Base-by-base conservation (phyloP, 1,284 basidiomycete genomes). In the Coniferiporia sulphurascens region DNA sequence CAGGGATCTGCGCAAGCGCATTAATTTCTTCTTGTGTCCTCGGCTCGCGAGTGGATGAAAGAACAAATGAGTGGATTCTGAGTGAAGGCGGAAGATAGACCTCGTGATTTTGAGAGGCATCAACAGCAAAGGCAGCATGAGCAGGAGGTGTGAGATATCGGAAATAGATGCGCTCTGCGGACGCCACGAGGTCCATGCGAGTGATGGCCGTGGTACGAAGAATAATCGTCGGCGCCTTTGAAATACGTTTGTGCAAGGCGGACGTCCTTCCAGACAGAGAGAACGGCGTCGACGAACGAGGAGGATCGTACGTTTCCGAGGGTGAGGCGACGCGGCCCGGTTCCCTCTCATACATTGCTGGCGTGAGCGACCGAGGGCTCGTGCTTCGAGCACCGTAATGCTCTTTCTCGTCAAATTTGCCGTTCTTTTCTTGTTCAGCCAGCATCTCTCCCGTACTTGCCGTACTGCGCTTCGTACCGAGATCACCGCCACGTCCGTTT, bases 111-210 rank as follows among this genome's bases (percentile, higher is more conserved):
- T 89, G 86, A 21, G 77, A 74, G 35, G 83, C 78, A 60, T 85
- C 84, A 4, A 86, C 79, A 15, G 52, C 36, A 36, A 52, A 12
- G 36, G 58, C 52, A 6, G 83, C 80, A 65, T 84, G 84, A 5
- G 77, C 81, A 49, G 83, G 84, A 9, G 86, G 86, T 3, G 87
- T 87, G 60, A 99, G 85, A 75, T 98, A 99, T 49, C 94, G 86
- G 67, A 90, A 88, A 76, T 89, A 98, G 69, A 99, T 98, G 67
- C 94, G 89, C 71, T 98, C 96, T 13, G 96, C 96, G 43, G 91
- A 93, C 15, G 89, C 90, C 65, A 97, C 86, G 65, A 99, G 82
- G 73, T 98, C 93, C 65, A 85, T 79, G 53, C 93, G 89, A 22
- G 89, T 88, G 72, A 99, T 97, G 15, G 95, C 92, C 56, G 90